A percentile compares a stretch with the other conserved stretches of the same genome.
These are phyloP conservation scores for Fusarium penzigii DNA, from an alignment of 2,329 filamentous ascomycete species.

Conservation along the genomic window DNA sequence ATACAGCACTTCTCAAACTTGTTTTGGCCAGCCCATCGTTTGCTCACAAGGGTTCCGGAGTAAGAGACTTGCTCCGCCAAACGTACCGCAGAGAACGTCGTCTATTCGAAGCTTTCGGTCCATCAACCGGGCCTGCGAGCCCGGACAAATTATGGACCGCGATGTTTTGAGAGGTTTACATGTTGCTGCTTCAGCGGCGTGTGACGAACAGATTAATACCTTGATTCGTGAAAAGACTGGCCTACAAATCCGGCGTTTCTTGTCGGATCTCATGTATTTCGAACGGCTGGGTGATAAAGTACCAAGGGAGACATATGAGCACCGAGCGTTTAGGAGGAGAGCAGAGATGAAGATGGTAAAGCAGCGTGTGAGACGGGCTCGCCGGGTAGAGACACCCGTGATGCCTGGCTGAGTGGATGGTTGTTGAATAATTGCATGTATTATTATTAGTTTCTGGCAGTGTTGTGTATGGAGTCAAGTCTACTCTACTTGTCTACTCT, in stretches of 20 bases:
- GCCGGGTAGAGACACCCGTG: slow-evolving; percentile 21
- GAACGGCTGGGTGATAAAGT: slow-evolving; percentile 44
- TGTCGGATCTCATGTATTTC: slow-evolving; percentile 55
- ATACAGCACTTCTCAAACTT: background rate
- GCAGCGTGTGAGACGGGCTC: slow-evolving; percentile 37
- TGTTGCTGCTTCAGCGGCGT: slow-evolving; percentile 57
- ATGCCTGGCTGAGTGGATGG: background rate
- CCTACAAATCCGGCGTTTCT: slow-evolving; percentile 52
- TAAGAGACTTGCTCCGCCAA: slow-evolving; percentile 31
- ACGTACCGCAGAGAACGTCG: slow-evolving; percentile 38
- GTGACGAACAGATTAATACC: slow-evolving; percentile 54
- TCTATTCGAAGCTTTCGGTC: slow-evolving; percentile 32
- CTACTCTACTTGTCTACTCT: slow-evolving; percentile 1
- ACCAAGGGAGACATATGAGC: slow-evolving; percentile 23
- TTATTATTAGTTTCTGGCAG: slow-evolving; percentile 5
- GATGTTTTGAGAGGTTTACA: slow-evolving; percentile 57
- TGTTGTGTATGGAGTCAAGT: background rate
- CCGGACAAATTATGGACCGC: slow-evolving; percentile 45
- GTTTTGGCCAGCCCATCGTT: slow-evolving; percentile 25
- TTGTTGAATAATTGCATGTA: slow-evolving; percentile 1
- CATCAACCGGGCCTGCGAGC: slow-evolving; percentile 33
- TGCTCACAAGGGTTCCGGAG: slow-evolving; percentile 30
- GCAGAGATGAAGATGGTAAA: slow-evolving; percentile 39
- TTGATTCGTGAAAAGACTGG: slow-evolving; percentile 55
- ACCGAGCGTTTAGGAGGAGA: slow-evolving; percentile 31